Evolutionary conservation across 2,329 filamentous ascomycete species (phyloP), one percentile per base, ranked within the genome.

Genomic region (Thelonectria rubi): DNA sequence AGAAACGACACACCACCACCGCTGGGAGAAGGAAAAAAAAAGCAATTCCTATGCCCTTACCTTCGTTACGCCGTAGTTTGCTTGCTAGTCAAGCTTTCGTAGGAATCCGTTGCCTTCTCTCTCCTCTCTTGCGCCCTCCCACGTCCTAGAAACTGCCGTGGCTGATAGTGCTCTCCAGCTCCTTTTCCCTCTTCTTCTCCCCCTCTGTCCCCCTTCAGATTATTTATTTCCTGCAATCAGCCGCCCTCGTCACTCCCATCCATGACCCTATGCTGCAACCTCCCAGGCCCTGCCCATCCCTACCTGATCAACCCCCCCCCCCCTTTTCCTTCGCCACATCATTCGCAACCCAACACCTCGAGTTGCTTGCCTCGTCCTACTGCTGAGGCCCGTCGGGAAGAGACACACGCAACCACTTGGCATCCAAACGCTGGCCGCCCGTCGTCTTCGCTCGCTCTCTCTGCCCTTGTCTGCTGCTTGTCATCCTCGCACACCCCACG

Each of bases 281-380:
- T 60, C 59, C 18, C 66, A 51, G 49, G 58, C 52, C 55, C 66
- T 61, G 64, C 62, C 60, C 5, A 11, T 11, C 14, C 32, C 32
- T 34, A 24, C 24, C 24, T 34, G 32, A 34, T 14, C 32, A 11
- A 34, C 32, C 4, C 3, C 32, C 8, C 42, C 48, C 62, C 60
- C 43, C 61, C 58, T 47, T 58, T 61, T n/a, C n/a, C n/a, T n/a
- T n/a, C n/a, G n/a, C n/a, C n/a, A n/a, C n/a, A n/a, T n/a, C n/a
- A n/a, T n/a, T n/a, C n/a, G n/a, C n/a, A n/a, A n/a, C n/a, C n/a
- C n/a, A n/a, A n/a, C n/a, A n/a, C n/a, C n/a, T n/a, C n/a, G n/a
- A 69, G 69, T 72, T 68, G 58, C 61, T 47, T 71, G 70, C 70
- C 70, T 69, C 55, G 66, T 69, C 60, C 59, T 66, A 67, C 70